These are phyloP conservation scores for Chaetomium fimeti DNA, from an alignment of 495 filamentous ascomycete species.

Conservation along the genomic window DNA sequence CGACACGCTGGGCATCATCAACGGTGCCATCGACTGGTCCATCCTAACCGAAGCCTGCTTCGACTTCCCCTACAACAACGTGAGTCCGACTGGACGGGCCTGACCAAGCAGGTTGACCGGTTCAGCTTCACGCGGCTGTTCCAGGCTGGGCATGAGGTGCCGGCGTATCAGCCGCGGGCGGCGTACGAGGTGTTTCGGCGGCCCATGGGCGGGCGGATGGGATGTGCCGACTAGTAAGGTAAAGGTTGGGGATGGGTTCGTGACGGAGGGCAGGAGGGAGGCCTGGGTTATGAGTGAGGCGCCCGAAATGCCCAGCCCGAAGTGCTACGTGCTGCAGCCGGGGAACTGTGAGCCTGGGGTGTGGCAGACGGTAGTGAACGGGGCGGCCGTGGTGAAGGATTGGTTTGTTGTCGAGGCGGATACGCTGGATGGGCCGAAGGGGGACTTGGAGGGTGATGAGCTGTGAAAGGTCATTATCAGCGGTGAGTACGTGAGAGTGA, in stretches of 20 bases:
- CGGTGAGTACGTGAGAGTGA: neutral
- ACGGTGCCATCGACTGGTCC: slow-evolving; percentile 66
- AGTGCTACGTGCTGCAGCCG: slow-evolving; percentile 5
- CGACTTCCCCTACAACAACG: slow-evolving; percentile 2
- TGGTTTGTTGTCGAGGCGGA: neutral
- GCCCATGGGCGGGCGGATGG: slow-evolving; percentile 5
- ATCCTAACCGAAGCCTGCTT: neutral
- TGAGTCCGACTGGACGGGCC: neutral
- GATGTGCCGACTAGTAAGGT: neutral
- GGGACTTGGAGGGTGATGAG: neutral
- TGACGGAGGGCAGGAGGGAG: neutral
- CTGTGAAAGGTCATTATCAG: neutral
- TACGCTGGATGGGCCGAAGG: neutral
- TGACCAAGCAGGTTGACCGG: neutral
- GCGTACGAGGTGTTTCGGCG: slow-evolving; percentile 3
- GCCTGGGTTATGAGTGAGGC: neutral
- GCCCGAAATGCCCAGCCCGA: neutral
- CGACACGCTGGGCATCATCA: slow-evolving; percentile 58
- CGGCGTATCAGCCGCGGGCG: neutral
- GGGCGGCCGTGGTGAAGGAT: slow-evolving; percentile 8
- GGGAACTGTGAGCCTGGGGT: neutral
- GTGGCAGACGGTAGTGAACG: slow-evolving; percentile 1
- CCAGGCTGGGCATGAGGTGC: slow-evolving; percentile 6
- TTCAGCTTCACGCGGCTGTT: slow-evolving; percentile 1
- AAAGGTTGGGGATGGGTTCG: neutral